Conservation (phyloP, 2,329 filamentous ascomycete species). For the Coniochaeta prunicola region DNA sequence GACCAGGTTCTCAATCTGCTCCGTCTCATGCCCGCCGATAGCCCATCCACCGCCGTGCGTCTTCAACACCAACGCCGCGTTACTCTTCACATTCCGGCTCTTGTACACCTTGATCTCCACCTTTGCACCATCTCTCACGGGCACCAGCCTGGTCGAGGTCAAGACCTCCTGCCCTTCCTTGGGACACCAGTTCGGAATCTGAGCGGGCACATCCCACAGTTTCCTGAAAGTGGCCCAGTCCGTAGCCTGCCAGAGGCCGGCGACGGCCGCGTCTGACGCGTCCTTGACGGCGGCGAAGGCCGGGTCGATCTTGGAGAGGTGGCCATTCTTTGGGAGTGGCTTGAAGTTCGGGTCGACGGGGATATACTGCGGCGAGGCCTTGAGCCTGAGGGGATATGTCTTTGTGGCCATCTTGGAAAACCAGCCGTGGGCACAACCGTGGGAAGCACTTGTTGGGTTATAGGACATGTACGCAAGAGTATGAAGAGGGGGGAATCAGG, state of each 20-base stretch:
- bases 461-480: not conserved
- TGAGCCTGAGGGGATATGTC: constrained; percentile 11
- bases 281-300: constrained; percentile 20
- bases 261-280: constrained; percentile 16
- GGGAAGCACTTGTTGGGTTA: not conserved
- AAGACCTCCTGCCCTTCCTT: constrained; percentile 24
- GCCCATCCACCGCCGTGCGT: constrained; percentile 30
- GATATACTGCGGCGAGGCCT: constrained; percentile 19
- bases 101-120: constrained; percentile 27
- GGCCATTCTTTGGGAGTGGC: constrained; percentile 25
- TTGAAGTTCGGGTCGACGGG: constrained; percentile 20
- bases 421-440: constrained; percentile 1
- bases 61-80: constrained; percentile 21
- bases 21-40: constrained; percentile 24
- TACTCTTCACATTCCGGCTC: constrained; percentile 12
- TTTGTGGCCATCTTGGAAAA: constrained; percentile 2
- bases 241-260: constrained; percentile 18
- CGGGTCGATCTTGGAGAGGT: constrained; percentile 24
- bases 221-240: constrained; percentile 21
- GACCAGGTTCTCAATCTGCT: constrained; percentile 26
- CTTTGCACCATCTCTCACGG: constrained; percentile 23
- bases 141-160: constrained; percentile 19
- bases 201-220: constrained; percentile 15
- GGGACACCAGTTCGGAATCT: constrained; percentile 20
- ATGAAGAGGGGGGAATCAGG: not conserved